Percentiles rank a stretch among this genome's conserved stretches.
These are phyloP conservation scores for Colletotrichum filicis DNA, from an alignment of 2,329 filamentous ascomycete genomes.

Conservation along the genomic window DNA sequence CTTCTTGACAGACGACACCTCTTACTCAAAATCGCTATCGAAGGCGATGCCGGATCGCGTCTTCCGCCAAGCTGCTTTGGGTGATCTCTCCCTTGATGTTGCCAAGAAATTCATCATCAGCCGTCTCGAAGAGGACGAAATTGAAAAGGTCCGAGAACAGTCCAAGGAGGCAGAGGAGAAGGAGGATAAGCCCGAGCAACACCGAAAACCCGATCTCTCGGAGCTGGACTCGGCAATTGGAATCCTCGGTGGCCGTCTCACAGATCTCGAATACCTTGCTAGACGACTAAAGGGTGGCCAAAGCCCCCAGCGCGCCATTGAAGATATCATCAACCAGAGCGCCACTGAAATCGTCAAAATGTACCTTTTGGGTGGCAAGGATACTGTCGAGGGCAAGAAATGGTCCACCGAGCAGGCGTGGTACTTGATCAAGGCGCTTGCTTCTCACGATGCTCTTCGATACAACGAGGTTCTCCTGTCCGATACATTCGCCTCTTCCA, in stretches of 20 bases:
- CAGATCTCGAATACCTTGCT: conserved; percentile 94
- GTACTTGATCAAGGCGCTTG: conserved; percentile 84
- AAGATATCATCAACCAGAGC: conserved; percentile 89
- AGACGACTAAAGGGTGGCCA: conserved; percentile 89
- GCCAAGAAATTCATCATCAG: conserved; percentile 92
- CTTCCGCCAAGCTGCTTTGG: conserved; percentile 86
- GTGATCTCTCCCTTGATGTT: conserved; percentile 86
- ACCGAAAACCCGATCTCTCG: conserved; percentile 59
- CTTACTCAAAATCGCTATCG: conserved; percentile 87
- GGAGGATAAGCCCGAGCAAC: conserved; percentile 42
- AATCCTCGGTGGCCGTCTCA: conserved; percentile 88
- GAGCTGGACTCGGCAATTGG: conserved; percentile 87
- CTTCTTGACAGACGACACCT: conserved; percentile 90
- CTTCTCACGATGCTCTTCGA: conserved; percentile 73
- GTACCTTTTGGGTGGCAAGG: conserved; percentile 77
- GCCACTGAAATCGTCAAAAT: conserved; percentile 93
- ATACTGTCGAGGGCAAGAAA: conserved; percentile 60
- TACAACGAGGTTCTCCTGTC: conserved; percentile 89
- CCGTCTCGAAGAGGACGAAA: conserved; percentile 70
- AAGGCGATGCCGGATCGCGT: conserved; percentile 91
- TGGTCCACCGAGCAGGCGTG: conserved; percentile 92
- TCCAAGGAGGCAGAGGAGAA: conserved; percentile 42
- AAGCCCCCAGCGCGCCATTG: conserved; percentile 81
- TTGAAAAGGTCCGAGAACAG: conserved; percentile 32
- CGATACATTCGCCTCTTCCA: conserved; percentile 75